Evolutionary conservation across 2,329 filamentous ascomycete species (phyloP).

Genomic region (Aspergillus felis): DNA sequence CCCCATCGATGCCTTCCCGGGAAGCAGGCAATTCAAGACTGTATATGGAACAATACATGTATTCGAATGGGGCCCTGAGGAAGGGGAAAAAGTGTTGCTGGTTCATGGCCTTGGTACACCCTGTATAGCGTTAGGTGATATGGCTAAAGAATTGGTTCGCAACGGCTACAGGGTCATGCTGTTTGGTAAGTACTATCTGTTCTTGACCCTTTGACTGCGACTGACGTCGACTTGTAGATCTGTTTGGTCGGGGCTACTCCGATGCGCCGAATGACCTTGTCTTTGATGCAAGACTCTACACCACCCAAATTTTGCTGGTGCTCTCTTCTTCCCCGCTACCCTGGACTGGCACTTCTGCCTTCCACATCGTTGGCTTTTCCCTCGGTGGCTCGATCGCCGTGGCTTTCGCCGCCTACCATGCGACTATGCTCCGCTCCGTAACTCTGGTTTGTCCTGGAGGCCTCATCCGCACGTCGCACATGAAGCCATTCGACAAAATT

Average conservation of each 20-base stretch:
- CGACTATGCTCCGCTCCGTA: conserved; percentile 2
- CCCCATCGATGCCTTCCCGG: conserved; percentile 1
- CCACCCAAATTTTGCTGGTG: conserved; percentile 62
- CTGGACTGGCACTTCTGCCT: conserved; percentile 49
- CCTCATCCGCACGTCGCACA: conserved; percentile 2
- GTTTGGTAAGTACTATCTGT: neutral
- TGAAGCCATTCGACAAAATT: neutral
- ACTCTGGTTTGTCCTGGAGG: conserved; percentile 4
- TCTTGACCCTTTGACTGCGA: neutral
- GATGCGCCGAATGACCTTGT: conserved; percentile 46
- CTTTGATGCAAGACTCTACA: conserved; percentile 65
- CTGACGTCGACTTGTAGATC: conserved; percentile 1
- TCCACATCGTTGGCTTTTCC: conserved; percentile 4
- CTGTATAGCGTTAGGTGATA: conserved; percentile 1
- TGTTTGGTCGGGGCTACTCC: conserved; percentile 6
- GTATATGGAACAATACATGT: conserved; percentile 3
- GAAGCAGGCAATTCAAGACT: neutral
- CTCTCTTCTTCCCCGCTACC: conserved; percentile 62
- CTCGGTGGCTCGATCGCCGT: conserved; percentile 6
- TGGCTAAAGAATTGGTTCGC: conserved; percentile 1
- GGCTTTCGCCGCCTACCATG: conserved; percentile 1
- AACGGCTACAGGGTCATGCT: conserved; percentile 4
- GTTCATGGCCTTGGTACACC: conserved; percentile 1
- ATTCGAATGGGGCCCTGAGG: conserved; percentile 5
- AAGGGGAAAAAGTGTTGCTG: conserved; percentile 1